phyloP scores from a whole-genome alignment of 179 eudicot species.

The Camellia oleifera region DNA sequence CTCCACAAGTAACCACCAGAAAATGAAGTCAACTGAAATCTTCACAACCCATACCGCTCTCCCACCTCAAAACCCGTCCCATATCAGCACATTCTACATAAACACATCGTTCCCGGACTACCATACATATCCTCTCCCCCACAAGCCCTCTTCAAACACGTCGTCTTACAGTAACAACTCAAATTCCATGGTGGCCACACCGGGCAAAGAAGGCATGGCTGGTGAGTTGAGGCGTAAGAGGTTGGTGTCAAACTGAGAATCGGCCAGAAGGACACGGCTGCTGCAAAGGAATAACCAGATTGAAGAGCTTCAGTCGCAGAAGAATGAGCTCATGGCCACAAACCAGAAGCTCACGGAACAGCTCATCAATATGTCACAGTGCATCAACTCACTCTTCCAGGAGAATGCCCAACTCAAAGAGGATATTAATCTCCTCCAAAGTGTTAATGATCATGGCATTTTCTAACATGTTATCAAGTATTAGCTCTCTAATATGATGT shows the following conservation, averaged over 20 bases:
- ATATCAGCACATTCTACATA: slow-evolving; percentile 4
- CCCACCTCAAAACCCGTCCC: not conserved
- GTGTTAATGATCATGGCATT: not conserved
- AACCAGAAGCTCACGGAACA: slow-evolving; percentile 5
- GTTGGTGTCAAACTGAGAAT: not conserved
- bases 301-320: not conserved
- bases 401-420: not conserved
- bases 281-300: not conserved
- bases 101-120: not conserved
- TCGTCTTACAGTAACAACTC: slow-evolving; percentile 5
- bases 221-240: not conserved
- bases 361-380: not conserved
- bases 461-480: no score
- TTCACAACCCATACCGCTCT: not conserved
- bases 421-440: not conserved
- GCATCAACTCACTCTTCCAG: slow-evolving; percentile 3
- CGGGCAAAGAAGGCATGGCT: not conserved
- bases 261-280: not conserved
- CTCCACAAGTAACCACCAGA: no score
- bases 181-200: not conserved
- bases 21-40: no score
- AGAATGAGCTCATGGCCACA: not conserved
- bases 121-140: not conserved
- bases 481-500: not conserved
- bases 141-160: not conserved